A percentile compares a stretch with the other conserved stretches of the same genome.
phyloP scores from a whole-genome alignment of 805 yeast genomes.

The Pichia thaimueangensis region DNA sequence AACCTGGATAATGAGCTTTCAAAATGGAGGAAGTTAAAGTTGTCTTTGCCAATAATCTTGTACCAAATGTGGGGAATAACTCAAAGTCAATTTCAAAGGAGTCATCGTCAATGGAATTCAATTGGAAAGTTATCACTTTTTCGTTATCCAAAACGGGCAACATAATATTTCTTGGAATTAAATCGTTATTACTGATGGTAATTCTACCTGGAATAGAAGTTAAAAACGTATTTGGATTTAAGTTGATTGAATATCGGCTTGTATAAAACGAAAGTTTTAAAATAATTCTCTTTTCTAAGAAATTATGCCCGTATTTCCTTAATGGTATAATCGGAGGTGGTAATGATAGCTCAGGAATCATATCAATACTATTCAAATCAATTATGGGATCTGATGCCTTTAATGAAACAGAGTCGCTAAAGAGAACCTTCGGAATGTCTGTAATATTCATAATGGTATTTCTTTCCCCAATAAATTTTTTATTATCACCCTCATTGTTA shows the following conservation, averaged over 20 bases:
- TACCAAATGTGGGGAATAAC: conserved; percentile 90
- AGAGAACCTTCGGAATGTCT: neutral
- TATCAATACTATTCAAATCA: conserved; percentile 44
- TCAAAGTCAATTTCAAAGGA: conserved; percentile 74
- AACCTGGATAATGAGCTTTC: conserved; percentile 30
- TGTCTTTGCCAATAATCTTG: conserved; percentile 83
- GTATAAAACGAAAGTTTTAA: conserved; percentile 67
- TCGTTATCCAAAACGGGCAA: conserved; percentile 69
- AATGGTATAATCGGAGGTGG: conserved; percentile 97
- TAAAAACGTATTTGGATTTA: conserved; percentile 39
- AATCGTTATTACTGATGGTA: conserved; percentile 71
- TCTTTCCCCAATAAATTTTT: neutral
- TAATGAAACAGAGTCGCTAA: conserved; percentile 5
- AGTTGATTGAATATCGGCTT: conserved; percentile 37
- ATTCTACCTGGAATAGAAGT: conserved; percentile 69
- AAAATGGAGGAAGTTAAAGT: conserved; percentile 62
- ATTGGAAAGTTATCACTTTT: conserved; percentile 69
- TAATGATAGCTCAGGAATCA: conserved; percentile 81
- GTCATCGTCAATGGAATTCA: conserved; percentile 66
- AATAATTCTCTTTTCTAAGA: conserved; percentile 82
- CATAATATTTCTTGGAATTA: conserved; percentile 80
- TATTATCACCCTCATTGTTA: neutral
- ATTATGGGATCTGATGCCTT: conserved; percentile 10
- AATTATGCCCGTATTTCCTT: conserved; percentile 92
- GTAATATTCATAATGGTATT: neutral